Evolutionary conservation across 2,329 filamentous ascomycete species (phyloP), one percentile per base, ranked within the genome.

Genomic region (Zymoseptoria passerinii): DNA sequence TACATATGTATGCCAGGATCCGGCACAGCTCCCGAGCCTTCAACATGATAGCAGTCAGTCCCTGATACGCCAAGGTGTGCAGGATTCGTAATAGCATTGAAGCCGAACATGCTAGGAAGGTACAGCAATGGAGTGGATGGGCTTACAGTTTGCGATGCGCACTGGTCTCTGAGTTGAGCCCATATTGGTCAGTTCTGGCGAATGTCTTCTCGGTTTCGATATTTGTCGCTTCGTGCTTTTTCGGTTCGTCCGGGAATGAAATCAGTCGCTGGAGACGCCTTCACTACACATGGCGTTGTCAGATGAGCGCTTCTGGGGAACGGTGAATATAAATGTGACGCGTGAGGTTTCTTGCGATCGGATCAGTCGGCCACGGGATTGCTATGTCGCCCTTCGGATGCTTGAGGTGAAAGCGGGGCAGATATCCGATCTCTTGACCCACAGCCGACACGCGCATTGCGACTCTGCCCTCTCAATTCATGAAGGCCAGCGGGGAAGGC

Each of bases 1-100:
- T 65, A 61, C 65, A 68, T 66, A 18, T 66, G 65, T 35, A 59
- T 61, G 23, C 66, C 65, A n/a, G 66, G 66, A 57, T 67, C 66
- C 18, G 63, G 63, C 9, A 66, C 66, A 44, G 66, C 66, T n/a
- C 66, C 66, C 4, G 58, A 61, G 56, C 35, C 35, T 44, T 44
- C 13, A 16, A 44, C 5, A 16, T 5, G n/a, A 44, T 16, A 44
- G 13, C 35, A 44, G 35, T 44, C 35, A 44, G 35, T 44, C 35
- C 20, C 49, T 16, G 49, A 10, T 51, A 23, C 23, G 23, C 23
- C 4, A 23, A 2, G 4, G 4, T 23, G 23, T 23, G 23, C 23
- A 23, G 23, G 2, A 23, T 4, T 2, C 23, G 23, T 23, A 4
- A 23, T 23, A 16, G 10, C 1, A 44, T 16, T 13, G 35, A 44